phyloP scores from a whole-genome alignment of 2,329 filamentous ascomycete species.

The Pestalotiopsis sp. region DNA sequence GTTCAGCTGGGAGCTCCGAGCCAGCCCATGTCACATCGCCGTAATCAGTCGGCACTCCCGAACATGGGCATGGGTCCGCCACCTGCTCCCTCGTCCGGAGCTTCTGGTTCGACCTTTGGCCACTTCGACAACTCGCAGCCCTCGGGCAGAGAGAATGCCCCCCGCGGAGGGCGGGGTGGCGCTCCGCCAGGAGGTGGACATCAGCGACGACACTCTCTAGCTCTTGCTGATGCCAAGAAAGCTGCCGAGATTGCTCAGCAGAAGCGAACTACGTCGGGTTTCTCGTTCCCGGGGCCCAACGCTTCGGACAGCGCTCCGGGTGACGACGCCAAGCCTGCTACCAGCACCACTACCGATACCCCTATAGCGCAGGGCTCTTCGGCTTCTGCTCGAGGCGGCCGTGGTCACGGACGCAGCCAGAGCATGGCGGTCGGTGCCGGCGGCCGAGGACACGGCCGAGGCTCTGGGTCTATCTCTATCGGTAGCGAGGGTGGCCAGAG shows the following conservation, averaged over 20 bases:
- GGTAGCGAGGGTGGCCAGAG: constrained; percentile 42
- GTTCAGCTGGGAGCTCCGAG: constrained; percentile 74
- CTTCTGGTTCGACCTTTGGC: constrained; percentile 76
- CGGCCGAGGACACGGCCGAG: constrained; percentile 69
- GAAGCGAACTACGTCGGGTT: constrained; percentile 90
- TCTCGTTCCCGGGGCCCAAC: constrained; percentile 86
- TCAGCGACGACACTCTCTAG: constrained; percentile 90
- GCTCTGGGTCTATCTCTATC: constrained; percentile 62
- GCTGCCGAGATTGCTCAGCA: constrained; percentile 95
- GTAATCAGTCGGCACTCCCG: constrained; percentile 95
- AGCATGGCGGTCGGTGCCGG: constrained; percentile 80
- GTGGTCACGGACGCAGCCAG: constrained; percentile 77
- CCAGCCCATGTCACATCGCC: constrained; percentile 85
- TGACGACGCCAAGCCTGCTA: constrained; percentile 58
- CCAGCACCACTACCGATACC: constrained; percentile 41
- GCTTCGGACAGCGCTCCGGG: constrained; percentile 60
- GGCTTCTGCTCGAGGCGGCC: constrained; percentile 52
- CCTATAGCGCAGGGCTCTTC: constrained; percentile 43
- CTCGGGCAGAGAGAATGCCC: constrained; percentile 67
- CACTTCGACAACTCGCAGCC: constrained; percentile 69
- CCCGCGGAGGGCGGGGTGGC: constrained; percentile 70
- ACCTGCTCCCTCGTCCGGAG: constrained; percentile 88
- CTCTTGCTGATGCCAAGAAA: constrained; percentile 94
- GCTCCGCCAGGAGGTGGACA: constrained; percentile 76
- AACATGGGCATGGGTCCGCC: constrained; percentile 88